phyloP scores from a whole-genome alignment of 2,329 filamentous ascomycete species.

The Colletotrichum sp. region DNA sequence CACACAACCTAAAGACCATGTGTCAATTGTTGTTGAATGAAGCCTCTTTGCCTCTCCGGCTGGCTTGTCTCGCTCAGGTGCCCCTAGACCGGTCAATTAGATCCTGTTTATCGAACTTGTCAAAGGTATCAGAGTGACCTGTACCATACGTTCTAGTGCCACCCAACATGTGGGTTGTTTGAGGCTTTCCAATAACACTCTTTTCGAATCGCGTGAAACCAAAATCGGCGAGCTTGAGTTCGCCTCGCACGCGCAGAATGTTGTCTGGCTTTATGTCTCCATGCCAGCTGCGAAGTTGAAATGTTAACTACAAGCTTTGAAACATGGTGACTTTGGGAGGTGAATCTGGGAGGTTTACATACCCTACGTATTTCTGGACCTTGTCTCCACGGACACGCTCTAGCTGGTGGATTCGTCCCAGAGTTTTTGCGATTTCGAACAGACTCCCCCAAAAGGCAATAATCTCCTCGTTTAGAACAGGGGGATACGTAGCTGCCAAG shows the following conservation, averaged over 20 bases:
- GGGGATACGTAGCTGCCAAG: neutral
- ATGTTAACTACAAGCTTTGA: too few species aligned
- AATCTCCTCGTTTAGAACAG: neutral
- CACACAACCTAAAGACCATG: neutral
- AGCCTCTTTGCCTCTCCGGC: neutral
- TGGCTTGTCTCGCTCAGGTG: neutral
- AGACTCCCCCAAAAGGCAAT: neutral
- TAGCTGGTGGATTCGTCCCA: neutral
- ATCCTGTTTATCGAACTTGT: too few species aligned
- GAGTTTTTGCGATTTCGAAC: neutral
- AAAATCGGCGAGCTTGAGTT: neutral
- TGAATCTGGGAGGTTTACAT: too few species aligned
- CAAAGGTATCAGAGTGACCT: neutral
- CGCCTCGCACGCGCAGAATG: neutral
- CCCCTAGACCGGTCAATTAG: too few species aligned
- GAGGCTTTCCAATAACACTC: neutral
- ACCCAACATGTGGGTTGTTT: neutral
- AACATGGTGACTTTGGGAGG: too few species aligned
- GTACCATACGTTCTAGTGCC: neutral
- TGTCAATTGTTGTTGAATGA: neutral
- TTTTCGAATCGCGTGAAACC: neutral
- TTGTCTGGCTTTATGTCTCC: neutral
- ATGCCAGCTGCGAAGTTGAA: neutral
- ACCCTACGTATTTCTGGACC: neutral
- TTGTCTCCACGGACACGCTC: neutral